These are phyloP conservation scores for Cupressus sempervirens DNA, from an alignment of 75 land plant genomes.

Conservation along the genomic window DNA sequence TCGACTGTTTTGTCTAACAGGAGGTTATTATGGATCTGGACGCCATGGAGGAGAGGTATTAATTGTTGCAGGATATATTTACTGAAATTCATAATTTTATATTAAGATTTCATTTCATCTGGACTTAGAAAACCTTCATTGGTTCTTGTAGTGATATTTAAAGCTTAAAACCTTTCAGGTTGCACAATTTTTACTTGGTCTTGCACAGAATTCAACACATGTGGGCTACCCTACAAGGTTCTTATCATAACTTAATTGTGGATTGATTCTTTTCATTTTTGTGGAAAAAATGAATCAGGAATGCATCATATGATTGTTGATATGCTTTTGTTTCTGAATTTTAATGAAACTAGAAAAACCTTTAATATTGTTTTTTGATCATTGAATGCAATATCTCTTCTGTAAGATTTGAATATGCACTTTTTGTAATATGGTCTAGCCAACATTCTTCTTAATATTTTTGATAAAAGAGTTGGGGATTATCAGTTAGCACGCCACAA, in stretches of 20 bases:
- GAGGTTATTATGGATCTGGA: conserved; percentile 96
- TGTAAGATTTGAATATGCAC: neutral
- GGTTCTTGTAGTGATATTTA: neutral
- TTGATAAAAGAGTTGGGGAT: neutral
- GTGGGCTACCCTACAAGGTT: conserved; percentile 75
- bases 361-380: neutral
- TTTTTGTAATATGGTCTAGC: neutral
- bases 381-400: neutral
- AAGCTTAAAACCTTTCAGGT: conserved; percentile 38
- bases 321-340: neutral
- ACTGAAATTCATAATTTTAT: conserved; percentile 4
- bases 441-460: neutral
- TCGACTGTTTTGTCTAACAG: conserved; percentile 19
- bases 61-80: neutral
- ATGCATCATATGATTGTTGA: neutral
- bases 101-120: neutral
- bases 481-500: neutral
- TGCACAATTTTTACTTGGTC: conserved; percentile 86
- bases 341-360: neutral
- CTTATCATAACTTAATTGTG: neutral
- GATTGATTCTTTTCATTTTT: neutral
- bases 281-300: neutral
- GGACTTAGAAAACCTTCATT: neutral
- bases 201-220: conserved; percentile 65
- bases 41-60: conserved; percentile 90